Evolutionary conservation across 345 rosid genomes (phyloP), one percentile per base, ranked within the genome.

Genomic region (Lepidium didymum): DNA sequence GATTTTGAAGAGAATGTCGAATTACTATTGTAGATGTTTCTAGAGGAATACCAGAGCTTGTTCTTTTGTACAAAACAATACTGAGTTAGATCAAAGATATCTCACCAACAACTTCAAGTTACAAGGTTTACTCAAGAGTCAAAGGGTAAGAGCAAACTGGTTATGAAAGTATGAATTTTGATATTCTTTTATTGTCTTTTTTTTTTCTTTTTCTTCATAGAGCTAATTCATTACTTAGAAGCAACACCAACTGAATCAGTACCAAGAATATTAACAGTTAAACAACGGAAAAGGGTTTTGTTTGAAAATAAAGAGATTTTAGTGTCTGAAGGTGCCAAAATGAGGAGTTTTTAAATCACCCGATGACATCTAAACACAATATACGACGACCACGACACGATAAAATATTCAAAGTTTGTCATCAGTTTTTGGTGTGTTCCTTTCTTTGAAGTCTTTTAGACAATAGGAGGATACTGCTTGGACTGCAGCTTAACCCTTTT

Each of bases 401-500:
- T 25, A 50, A 72, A 66, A 65, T 18, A 73, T 66, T 52, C 72
- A 73, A 49, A 52, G 67, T 35, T 51, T 73, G 52, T 59, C 54
- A 65, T 65, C 71, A 73, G 67, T 64, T 72, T 72, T n/a, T 49
- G 62, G 67, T 73, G 77, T 59, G n/a, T 42, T 31, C 33, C 38
- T 23, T 47, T 5, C 5, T 23, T 36, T 37, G 42, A 27, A 59
- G 45, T 41, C 31, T 27, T 62, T 75, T 68, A 87, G 75, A 82
- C 78, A 43, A 84, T 69, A 36, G 93, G 75, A 33, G 98, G 98
- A 68, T 88, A 92, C 62, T 81, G 93, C 85, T 90, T 92, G 38
- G 98, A 88, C 81, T 92, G 98, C 74, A 63, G 85, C 67, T 88
- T 84, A 35, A 92, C 90, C 75, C 96, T 86, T 77, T 78, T 92